Evolutionary conservation across 345 rosid genomes (phyloP), one percentile per base, ranked within the genome.

Genomic region (Dovyalis caffra): DNA sequence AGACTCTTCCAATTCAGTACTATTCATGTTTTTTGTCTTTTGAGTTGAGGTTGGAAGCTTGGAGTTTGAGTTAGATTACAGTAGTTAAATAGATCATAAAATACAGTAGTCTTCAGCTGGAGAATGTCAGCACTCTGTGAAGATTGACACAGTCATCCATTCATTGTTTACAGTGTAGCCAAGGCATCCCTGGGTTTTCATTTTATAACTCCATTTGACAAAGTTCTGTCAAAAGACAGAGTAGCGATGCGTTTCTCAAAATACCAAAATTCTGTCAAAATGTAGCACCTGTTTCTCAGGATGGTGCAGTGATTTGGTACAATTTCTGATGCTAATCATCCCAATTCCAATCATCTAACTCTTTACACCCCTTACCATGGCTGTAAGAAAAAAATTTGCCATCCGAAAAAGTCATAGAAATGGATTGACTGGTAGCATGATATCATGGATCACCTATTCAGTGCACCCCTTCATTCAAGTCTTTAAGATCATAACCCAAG

Each of bases 291-390:
- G 60, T 64, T 34, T 32, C 25, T 64, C 25, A 4, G 45, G 34
- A 8, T 32, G 40, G 15, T 80, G 86, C 85, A 90, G 97, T 97
- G 95, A n/a, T 93, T 89, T 58, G 94, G 95, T 72, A n/a, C 90
- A 89, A 83, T 76, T 93, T 80, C 97, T n/a, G n/a, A n/a, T n/a
- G n/a, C n/a, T n/a, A n/a, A n/a, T n/a, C n/a, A n/a, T n/a, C n/a
- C n/a, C n/a, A n/a, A n/a, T n/a, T n/a, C n/a, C n/a, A n/a, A n/a
- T n/a, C n/a, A n/a, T n/a, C n/a, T n/a, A n/a, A n/a, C n/a, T n/a
- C n/a, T n/a, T n/a, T n/a, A n/a, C n/a, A n/a, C n/a, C n/a, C n/a
- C n/a, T n/a, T n/a, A n/a, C n/a, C n/a, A n/a, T n/a, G n/a, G n/a
- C n/a, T n/a, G n/a, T n/a, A n/a, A 73, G 3, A 66, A 23, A 61